Conservation (phyloP, 768 basidiomycete genomes). For the Mycena epipterygia region DNA sequence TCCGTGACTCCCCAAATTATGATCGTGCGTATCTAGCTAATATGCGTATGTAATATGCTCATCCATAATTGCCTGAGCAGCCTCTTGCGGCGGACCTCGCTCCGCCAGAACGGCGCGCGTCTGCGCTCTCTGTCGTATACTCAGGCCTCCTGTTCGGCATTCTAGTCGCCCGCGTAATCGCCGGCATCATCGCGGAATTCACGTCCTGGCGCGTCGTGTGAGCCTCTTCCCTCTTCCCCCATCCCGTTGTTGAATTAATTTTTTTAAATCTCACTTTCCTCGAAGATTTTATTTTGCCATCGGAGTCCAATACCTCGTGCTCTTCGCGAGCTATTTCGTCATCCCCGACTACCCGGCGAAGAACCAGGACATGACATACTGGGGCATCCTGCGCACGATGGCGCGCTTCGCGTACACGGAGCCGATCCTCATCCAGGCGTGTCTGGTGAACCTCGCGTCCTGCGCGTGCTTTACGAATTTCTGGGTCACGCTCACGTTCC, state of each 20-base stretch:
- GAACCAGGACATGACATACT: constrained; percentile 74
- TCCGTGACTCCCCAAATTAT: constrained; percentile 87
- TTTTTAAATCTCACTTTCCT: not conserved
- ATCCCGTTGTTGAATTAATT: not conserved
- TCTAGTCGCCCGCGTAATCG: constrained; percentile 79
- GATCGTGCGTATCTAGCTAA: constrained; percentile 50
- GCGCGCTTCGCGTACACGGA: constrained; percentile 68
- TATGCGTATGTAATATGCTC: not conserved
- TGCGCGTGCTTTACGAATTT: constrained; percentile 59
- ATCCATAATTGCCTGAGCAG: constrained; percentile 35
- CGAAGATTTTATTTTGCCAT: constrained; percentile 77
- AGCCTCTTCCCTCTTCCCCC: not conserved
- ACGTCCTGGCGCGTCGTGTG: constrained; percentile 75
- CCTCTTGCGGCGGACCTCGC: constrained; percentile 87
- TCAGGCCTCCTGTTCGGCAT: constrained; percentile 79
- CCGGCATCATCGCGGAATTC: constrained; percentile 83
- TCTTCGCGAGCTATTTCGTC: constrained; percentile 70
- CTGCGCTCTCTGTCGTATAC: constrained; percentile 82
- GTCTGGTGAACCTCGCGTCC: constrained; percentile 60
- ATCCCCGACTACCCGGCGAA: constrained; percentile 91
- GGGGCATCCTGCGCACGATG: constrained; percentile 68
- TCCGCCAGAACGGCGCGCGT: constrained; percentile 76
- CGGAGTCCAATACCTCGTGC: constrained; percentile 73
- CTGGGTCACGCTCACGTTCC: constrained; percentile 71
- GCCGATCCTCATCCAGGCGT: constrained; percentile 67